A percentile compares a stretch with the other conserved stretches of the same genome.
Conservation (phyloP, 345 rosid species). For the Melaleuca alternifolia region DNA sequence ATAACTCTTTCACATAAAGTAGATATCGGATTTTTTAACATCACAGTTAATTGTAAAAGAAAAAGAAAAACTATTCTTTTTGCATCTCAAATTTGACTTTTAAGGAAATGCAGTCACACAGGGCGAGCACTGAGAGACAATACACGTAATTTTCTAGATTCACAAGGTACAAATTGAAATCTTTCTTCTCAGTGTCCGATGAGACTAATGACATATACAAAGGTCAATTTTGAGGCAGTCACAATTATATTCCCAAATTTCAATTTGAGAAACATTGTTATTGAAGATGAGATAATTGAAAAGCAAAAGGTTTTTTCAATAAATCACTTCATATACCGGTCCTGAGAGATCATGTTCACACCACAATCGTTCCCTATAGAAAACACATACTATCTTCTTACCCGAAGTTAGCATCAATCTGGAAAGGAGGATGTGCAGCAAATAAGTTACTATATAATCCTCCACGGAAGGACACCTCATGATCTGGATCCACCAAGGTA, state of each 20-base stretch:
- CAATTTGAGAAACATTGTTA: background rate
- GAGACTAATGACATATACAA: background rate
- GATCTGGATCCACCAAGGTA: slow-evolving; percentile 63
- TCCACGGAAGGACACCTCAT: slow-evolving; percentile 48
- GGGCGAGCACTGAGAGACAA: background rate
- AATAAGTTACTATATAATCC: slow-evolving; percentile 85
- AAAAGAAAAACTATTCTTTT: background rate
- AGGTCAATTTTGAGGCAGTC: background rate
- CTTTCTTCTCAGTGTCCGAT: background rate
- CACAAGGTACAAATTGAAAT: background rate
- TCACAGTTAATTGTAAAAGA: background rate
- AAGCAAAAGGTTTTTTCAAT: background rate
- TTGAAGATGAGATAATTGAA: background rate
- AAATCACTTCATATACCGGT: background rate
- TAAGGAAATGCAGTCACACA: background rate
- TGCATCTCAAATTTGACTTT: background rate
- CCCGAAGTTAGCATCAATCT: slow-evolving; percentile 97
- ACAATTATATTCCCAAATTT: background rate
- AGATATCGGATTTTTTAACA: background rate
- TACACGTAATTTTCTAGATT: background rate
- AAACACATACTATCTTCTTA: slow-evolving; percentile 15
- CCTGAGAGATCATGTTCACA: background rate
- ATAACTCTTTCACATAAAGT: background rate
- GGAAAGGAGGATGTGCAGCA: slow-evolving; percentile 94
- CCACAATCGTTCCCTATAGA: background rate